A percentile compares a stretch with the other conserved stretches of the same genome.
These are phyloP conservation scores for Pichia manshurica DNA, from an alignment of 805 yeast genomes.

Conservation along the genomic window DNA sequence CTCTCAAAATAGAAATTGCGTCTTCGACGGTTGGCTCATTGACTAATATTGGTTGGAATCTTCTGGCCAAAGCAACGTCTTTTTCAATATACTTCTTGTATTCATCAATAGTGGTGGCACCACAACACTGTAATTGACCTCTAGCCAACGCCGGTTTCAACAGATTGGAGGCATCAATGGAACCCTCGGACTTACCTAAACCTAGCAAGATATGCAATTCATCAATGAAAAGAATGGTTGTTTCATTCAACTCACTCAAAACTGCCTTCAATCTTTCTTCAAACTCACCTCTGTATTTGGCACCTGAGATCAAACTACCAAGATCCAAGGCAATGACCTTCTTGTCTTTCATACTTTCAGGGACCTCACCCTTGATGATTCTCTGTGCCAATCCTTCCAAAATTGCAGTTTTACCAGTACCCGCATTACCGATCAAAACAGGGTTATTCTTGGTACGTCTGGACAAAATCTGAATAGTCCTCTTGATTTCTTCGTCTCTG, in stretches of 20 bases:
- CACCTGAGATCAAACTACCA: constrained; percentile 88
- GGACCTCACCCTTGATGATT: constrained; percentile 86
- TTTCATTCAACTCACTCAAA: constrained; percentile 75
- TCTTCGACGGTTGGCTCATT: constrained; percentile 89
- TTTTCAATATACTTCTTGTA: constrained; percentile 89
- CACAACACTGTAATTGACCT: constrained; percentile 93
- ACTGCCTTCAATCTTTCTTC: constrained; percentile 83
- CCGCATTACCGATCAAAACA: constrained; percentile 91
- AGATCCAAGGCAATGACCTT: constrained; percentile 78
- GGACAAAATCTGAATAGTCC: constrained; percentile 88
- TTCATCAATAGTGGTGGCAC: constrained; percentile 95
- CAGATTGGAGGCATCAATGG: constrained; percentile 94
- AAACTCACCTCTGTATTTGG: constrained; percentile 93
- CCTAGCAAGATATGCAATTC: constrained; percentile 88
- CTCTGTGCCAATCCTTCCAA: constrained; percentile 96
- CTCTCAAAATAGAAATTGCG: constrained; percentile 94
- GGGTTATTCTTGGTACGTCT: constrained; percentile 95
- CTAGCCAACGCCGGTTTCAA: constrained; percentile 96
- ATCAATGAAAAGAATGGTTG: constrained; percentile 78
- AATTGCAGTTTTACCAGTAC: constrained; percentile 96
- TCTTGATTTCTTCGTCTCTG: constrained; percentile 87
- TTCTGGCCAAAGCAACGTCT: constrained; percentile 98
- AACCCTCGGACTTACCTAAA: constrained; percentile 87
- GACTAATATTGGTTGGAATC: constrained; percentile 96
- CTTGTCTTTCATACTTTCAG: constrained; percentile 87